A percentile compares a stretch with the other conserved stretches of the same genome.
phyloP scores from a whole-genome alignment of 1,284 basidiomycete genomes.

The Tylopilus sp. region DNA sequence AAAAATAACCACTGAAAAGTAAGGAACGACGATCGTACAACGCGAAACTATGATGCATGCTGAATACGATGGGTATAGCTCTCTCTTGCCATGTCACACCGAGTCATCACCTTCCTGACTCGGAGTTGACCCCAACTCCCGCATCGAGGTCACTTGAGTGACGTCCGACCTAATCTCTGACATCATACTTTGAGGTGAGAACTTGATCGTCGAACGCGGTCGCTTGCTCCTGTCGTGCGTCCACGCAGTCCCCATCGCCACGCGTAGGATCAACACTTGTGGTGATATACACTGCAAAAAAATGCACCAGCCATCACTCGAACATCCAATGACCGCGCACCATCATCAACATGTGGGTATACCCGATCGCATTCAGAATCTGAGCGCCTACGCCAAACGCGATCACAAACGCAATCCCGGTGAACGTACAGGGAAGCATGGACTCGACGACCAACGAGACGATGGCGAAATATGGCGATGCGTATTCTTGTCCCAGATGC shows the following conservation, averaged over 20 bases:
- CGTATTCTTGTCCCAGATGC: slow-evolving; percentile 13
- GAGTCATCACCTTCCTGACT: not conserved
- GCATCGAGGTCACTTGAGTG: not conserved
- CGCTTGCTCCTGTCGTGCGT: not conserved
- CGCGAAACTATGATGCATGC: not conserved
- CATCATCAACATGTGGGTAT: slow-evolving; percentile 15
- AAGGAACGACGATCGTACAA: not conserved
- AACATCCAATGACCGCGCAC: not conserved
- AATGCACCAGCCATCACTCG: not conserved
- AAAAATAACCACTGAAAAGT: not conserved
- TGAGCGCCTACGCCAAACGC: slow-evolving; percentile 3
- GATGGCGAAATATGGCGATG: slow-evolving; percentile 11
- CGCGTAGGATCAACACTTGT: slow-evolving; percentile 31
- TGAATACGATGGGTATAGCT: too few species aligned
- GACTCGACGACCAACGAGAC: slow-evolving; percentile 21
- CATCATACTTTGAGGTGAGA: not conserved
- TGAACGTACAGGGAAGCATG: slow-evolving; percentile 20
- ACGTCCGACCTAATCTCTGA: not conserved
- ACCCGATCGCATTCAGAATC: slow-evolving; percentile 1
- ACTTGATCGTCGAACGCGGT: slow-evolving; percentile 9
- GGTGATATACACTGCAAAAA: slow-evolving; percentile 32
- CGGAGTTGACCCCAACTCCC: not conserved
- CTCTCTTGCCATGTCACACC: not conserved
- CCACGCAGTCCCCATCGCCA: slow-evolving; percentile 18
- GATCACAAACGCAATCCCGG: slow-evolving; percentile 16